Percentiles rank a stretch among this genome's conserved stretches.
Evolutionary conservation across 129 eudicot genomes (phyloP).

Genomic region (Artemisia argyi): DNA sequence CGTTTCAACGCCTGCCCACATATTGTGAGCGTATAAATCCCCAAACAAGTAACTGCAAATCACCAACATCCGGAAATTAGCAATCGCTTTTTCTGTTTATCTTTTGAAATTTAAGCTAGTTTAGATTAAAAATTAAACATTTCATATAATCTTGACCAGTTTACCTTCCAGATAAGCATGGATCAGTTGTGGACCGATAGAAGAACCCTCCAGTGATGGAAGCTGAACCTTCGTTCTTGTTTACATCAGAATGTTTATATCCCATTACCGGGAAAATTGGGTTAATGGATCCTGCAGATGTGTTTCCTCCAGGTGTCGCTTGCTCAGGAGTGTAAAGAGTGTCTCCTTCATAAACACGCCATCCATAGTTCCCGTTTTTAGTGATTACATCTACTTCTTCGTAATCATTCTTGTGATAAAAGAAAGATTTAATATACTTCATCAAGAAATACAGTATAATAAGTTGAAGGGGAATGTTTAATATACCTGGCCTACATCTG

Average conservation of each 20-base stretch:
- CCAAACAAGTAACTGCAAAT: slow-evolving; percentile 68
- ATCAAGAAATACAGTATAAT: background rate
- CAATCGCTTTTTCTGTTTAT: too few species aligned
- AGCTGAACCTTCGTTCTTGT: slow-evolving; percentile 73
- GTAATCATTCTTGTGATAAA: slow-evolving; percentile 42
- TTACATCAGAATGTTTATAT: slow-evolving; percentile 66
- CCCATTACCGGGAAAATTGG: slow-evolving; percentile 84
- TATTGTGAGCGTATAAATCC: slow-evolving; percentile 69
- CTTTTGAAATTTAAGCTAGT: background rate
- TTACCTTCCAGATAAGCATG: slow-evolving; percentile 83
- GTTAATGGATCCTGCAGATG: slow-evolving; percentile 52
- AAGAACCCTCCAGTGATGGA: slow-evolving; percentile 86
- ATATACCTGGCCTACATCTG: slow-evolving; percentile 76
- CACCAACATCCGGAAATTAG: slow-evolving; percentile 9
- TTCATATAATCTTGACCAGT: background rate
- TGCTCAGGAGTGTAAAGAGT: slow-evolving; percentile 43
- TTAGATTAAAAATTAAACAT: background rate
- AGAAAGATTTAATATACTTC: background rate
- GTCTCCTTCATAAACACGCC: slow-evolving; percentile 80
- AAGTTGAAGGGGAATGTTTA: background rate
- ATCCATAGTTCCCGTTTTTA: slow-evolving; percentile 78
- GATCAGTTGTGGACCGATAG: slow-evolving; percentile 74
- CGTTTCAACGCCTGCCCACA: slow-evolving; percentile 72
- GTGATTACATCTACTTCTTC: slow-evolving; percentile 82
- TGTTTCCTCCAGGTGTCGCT: slow-evolving; percentile 64